A percentile compares a stretch with the other conserved stretches of the same genome.
Conservation (phyloP, 1,284 basidiomycete species). For the Anthracocystis panici-leucophaei region DNA sequence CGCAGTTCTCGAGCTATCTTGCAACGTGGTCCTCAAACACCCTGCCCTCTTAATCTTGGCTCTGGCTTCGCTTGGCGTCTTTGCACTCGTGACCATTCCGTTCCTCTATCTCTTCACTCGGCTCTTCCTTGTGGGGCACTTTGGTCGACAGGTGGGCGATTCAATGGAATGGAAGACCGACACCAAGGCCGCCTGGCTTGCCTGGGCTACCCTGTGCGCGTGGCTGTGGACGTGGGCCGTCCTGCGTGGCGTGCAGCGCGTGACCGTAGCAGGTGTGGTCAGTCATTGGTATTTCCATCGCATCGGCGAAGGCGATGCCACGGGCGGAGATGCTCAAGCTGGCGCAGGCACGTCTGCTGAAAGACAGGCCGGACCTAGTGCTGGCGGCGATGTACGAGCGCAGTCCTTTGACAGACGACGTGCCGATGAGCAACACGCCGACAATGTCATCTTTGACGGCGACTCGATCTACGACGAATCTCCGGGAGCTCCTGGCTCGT, state of each 20-base stretch:
- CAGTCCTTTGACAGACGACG: conserved; percentile 36
- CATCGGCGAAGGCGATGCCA: conserved; percentile 25
- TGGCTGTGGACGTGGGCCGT: conserved; percentile 95
- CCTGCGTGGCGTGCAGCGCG: conserved; percentile 82
- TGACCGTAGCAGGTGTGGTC: conserved; percentile 83
- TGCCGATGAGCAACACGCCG: conserved; percentile 36
- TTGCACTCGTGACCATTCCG: conserved; percentile 82
- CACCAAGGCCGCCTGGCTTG: conserved; percentile 86
- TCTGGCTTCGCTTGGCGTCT: conserved; percentile 79
- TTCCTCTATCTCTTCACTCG: conserved; percentile 83
- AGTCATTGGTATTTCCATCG: conserved; percentile 90
- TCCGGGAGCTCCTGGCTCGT: conserved; percentile 37
- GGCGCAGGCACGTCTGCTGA: conserved; percentile 10
- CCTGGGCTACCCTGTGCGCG: conserved; percentile 76
- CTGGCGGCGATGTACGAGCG: conserved; percentile 6
- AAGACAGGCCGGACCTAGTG: neutral
- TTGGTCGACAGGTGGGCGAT: conserved; percentile 37
- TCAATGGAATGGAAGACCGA: conserved; percentile 78
- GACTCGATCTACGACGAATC: conserved; percentile 47
- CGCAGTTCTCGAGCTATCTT: conserved; percentile 82
- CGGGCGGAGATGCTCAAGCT: conserved; percentile 11
- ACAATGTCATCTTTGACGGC: conserved; percentile 28
- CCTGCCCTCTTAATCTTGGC: conserved; percentile 85
- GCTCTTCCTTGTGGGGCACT: conserved; percentile 73
- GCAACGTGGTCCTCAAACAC: conserved; percentile 80